Evolutionary conservation across 2,329 filamentous ascomycete species (phyloP).

Genomic region (Taxawa tesnikishii): DNA sequence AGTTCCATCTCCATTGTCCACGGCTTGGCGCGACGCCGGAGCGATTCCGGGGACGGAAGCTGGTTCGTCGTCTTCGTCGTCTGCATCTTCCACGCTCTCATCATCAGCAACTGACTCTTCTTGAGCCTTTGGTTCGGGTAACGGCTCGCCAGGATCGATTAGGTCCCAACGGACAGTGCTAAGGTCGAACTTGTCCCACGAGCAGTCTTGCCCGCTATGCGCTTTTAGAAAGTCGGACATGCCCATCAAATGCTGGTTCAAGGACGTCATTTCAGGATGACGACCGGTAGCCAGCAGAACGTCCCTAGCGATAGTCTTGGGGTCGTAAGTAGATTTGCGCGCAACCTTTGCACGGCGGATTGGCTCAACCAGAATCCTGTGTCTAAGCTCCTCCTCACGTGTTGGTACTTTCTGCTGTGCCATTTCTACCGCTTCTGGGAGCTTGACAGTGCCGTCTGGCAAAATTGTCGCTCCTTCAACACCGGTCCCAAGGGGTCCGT

Average conservation of each 20-base stretch:
- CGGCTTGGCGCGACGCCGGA: too few species aligned
- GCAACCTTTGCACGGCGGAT: conserved; percentile 35
- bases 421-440: neutral
- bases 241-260: conserved; percentile 45
- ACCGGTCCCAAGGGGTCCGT: neutral
- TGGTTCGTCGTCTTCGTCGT: conserved; percentile 2
- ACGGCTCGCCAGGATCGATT: conserved; percentile 43
- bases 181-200: conserved; percentile 32
- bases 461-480: too few species aligned
- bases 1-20: too few species aligned
- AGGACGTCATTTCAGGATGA: conserved; percentile 44
- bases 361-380: conserved; percentile 27
- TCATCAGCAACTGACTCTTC: conserved; percentile 5
- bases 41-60: too few species aligned
- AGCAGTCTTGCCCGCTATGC: conserved; percentile 14
- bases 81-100: conserved; percentile 1
- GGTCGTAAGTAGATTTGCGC: conserved; percentile 43
- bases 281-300: conserved; percentile 49
- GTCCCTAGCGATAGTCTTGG: conserved; percentile 50
- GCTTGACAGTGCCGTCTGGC: neutral
- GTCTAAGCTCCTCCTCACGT: conserved; percentile 12
- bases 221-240: conserved; percentile 27
- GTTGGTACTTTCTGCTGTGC: conserved; percentile 1
- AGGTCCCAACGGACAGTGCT: conserved; percentile 50
- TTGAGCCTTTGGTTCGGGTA: conserved; percentile 17